Percentiles rank a stretch among this genome's conserved stretches.
Conservation (phyloP, 495 filamentous ascomycete genomes). For the Podospora pseudoanserina region DNA sequence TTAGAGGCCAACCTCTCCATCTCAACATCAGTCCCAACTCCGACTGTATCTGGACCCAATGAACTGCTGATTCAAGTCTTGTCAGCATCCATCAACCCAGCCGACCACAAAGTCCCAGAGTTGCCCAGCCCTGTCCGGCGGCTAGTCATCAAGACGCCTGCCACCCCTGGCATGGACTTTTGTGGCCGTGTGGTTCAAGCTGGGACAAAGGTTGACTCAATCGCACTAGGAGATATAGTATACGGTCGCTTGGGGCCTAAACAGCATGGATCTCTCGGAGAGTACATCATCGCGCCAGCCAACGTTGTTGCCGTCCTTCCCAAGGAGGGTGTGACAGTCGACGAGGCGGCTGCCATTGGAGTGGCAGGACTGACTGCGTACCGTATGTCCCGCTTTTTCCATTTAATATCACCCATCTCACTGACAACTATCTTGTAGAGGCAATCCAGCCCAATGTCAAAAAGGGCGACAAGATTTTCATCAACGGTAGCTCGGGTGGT, state of each 20-base stretch:
- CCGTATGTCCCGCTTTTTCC: slow-evolving; percentile 20
- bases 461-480: slow-evolving; percentile 56
- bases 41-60: background rate
- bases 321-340: slow-evolving; percentile 47
- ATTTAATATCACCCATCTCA: background rate
- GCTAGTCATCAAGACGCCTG: slow-evolving; percentile 41
- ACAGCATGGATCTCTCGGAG: slow-evolving; percentile 51
- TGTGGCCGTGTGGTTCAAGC: slow-evolving; percentile 53
- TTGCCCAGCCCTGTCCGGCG: slow-evolving; percentile 39
- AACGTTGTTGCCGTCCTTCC: slow-evolving; percentile 42
- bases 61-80: slow-evolving; percentile 55
- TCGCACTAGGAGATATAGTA: slow-evolving; percentile 53
- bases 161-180: slow-evolving; percentile 62
- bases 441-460: slow-evolving; percentile 53
- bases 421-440: slow-evolving; percentile 23
- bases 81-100: slow-evolving; percentile 59
- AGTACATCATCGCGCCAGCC: slow-evolving; percentile 45
- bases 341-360: slow-evolving; percentile 51
- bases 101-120: slow-evolving; percentile 67
- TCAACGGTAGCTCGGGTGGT: slow-evolving; percentile 66
- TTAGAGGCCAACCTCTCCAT: background rate
- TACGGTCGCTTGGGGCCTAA: slow-evolving; percentile 48
- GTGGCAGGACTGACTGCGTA: slow-evolving; percentile 58
- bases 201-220: slow-evolving; percentile 31
- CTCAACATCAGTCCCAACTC: background rate